Percentiles rank a stretch among this genome's conserved stretches.
phyloP scores from a whole-genome alignment of 1,284 basidiomycete genomes.

The Singerocomus inundabilis region DNA sequence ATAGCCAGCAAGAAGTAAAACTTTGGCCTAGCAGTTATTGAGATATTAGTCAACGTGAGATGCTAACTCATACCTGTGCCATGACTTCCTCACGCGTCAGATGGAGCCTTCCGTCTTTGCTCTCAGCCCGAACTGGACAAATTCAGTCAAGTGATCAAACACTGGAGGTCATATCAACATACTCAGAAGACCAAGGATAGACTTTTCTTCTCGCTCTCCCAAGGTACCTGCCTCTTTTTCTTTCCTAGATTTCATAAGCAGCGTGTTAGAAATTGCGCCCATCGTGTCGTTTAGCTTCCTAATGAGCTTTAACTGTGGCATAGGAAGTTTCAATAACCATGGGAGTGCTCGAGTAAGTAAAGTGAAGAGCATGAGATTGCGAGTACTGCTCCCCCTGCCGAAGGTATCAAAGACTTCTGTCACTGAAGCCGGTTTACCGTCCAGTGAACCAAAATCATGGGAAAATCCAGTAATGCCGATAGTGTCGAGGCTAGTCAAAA shows the following conservation, averaged over 20 bases:
- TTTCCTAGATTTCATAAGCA: slow-evolving; percentile 44
- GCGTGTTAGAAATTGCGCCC: slow-evolving; percentile 44
- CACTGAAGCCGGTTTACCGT: slow-evolving; percentile 45
- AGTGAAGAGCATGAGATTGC: slow-evolving; percentile 36
- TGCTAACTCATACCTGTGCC: slow-evolving; percentile 16
- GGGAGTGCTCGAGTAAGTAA: slow-evolving; percentile 46
- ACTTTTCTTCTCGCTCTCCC: slow-evolving; percentile 41
- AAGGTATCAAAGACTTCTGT: slow-evolving; percentile 48
- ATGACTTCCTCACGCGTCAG: slow-evolving; percentile 24
- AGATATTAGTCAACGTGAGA: background rate
- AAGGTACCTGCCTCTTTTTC: slow-evolving; percentile 36
- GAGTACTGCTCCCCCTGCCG: slow-evolving; percentile 19
- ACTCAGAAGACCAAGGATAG: slow-evolving; percentile 42
- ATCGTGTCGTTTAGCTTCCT: slow-evolving; percentile 40
- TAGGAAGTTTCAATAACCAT: slow-evolving; percentile 43
- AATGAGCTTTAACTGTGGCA: slow-evolving; percentile 36
- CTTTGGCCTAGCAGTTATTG: slow-evolving; percentile 20
- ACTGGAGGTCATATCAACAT: background rate
- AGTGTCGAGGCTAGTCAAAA: slow-evolving; percentile 51
- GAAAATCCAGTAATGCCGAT: slow-evolving; percentile 63
- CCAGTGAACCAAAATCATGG: slow-evolving; percentile 54
- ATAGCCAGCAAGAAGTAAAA: slow-evolving; percentile 32
- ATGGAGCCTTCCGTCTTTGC: background rate
- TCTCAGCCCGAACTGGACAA: slow-evolving; percentile 21
- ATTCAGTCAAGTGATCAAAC: background rate